Conservation (phyloP, 352 stramenopile species). For the Pythium vanterpoolii region DNA sequence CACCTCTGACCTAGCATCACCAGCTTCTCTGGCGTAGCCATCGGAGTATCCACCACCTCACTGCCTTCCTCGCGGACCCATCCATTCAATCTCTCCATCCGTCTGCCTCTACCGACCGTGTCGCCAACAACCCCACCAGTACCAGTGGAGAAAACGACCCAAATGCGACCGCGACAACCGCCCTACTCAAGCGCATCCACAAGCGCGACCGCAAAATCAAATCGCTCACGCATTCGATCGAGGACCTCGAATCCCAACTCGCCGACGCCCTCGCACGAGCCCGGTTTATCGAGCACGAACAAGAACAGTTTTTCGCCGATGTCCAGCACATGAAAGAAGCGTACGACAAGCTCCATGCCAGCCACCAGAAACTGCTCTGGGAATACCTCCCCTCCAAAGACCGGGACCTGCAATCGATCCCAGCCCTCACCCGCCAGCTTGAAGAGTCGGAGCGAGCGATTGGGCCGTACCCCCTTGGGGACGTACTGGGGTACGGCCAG, state of each 20-base stretch:
- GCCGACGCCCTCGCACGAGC: slow-evolving; percentile 50
- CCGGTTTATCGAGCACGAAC: slow-evolving; percentile 77
- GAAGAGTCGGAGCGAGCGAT: slow-evolving; percentile 50
- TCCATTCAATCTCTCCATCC: background rate
- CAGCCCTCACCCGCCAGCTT: slow-evolving; percentile 36
- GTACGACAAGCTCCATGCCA: slow-evolving; percentile 59
- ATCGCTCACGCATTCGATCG: slow-evolving; percentile 31
- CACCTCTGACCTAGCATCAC: too few species aligned
- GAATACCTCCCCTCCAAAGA: slow-evolving; percentile 64
- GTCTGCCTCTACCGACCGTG: background rate
- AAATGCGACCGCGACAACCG: background rate
- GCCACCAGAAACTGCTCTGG: slow-evolving; percentile 72
- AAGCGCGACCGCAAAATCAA: slow-evolving; percentile 60
- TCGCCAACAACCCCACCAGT: background rate
- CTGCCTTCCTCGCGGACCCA: background rate
- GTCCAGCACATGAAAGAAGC: slow-evolving; percentile 71
- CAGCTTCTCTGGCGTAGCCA: slow-evolving; percentile 13
- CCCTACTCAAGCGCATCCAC: slow-evolving; percentile 23
- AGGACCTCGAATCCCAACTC: slow-evolving; percentile 41
- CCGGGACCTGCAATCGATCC: slow-evolving; percentile 54
- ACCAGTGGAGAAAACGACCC: too few species aligned
- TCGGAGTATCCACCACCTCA: background rate
- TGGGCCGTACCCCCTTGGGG: slow-evolving; percentile 62
- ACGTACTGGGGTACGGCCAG: slow-evolving; percentile 80
- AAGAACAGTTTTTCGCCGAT: slow-evolving; percentile 81